These are phyloP conservation scores for Fibroporia radiculosa DNA, from an alignment of 768 basidiomycete species.

Conservation along the genomic window DNA sequence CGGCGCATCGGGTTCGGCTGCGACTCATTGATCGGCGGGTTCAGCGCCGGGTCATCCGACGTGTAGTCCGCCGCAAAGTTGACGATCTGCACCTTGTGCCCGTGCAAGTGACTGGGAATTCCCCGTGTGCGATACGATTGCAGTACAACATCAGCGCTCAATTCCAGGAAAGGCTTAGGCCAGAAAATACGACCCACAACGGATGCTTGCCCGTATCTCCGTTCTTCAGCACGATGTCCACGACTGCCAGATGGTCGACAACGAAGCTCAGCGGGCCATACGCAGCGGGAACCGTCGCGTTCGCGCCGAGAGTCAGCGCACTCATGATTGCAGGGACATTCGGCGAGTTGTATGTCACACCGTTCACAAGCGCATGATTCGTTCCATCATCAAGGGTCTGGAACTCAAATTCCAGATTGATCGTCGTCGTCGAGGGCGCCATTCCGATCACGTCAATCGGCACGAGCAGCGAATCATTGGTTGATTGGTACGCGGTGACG, in stretches of 20 bases:
- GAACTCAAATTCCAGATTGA: slow-evolving; percentile 69
- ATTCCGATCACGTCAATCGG: slow-evolving; percentile 51
- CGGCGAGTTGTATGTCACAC: slow-evolving; percentile 59
- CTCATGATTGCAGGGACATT: slow-evolving; percentile 74
- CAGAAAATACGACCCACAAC: slow-evolving; percentile 67
- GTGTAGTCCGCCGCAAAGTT: slow-evolving; percentile 63
- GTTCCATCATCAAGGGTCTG: slow-evolving; percentile 83
- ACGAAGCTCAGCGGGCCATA: slow-evolving; percentile 81
- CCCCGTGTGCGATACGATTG: background rate
- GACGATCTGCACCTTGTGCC: slow-evolving; percentile 81
- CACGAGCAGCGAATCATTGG: slow-evolving; percentile 62
- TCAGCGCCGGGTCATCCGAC: slow-evolving; percentile 65
- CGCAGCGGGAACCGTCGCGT: slow-evolving; percentile 55
- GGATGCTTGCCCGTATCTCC: slow-evolving; percentile 72
- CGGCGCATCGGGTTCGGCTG: slow-evolving; percentile 87
- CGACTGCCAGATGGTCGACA: slow-evolving; percentile 63
- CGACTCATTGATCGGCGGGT: slow-evolving; percentile 72
- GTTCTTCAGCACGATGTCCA: slow-evolving; percentile 75
- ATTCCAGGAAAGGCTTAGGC: slow-evolving; percentile 7
- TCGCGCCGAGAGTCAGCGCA: slow-evolving; percentile 64
- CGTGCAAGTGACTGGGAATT: slow-evolving; percentile 81
- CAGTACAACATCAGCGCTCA: background rate
- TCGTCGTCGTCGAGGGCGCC: slow-evolving; percentile 42
- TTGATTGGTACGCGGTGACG: slow-evolving; percentile 49
- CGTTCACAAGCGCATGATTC: slow-evolving; percentile 71